Conservation (phyloP, 176 grass and related monocot species). For the Oryza rufipogon region DNA sequence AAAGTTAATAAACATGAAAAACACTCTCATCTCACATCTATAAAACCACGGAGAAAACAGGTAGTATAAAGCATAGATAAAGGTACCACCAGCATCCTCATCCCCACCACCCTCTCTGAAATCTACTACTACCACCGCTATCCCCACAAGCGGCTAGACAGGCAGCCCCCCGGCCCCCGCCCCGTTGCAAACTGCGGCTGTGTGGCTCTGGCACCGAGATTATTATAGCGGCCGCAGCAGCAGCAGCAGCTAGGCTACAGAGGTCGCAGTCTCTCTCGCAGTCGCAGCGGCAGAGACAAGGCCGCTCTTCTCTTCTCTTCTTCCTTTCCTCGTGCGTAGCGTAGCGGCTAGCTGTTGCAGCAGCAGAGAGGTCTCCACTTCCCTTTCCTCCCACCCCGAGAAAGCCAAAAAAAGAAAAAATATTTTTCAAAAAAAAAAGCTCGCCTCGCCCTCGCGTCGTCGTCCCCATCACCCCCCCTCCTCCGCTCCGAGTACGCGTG, state of each 20-base stretch:
- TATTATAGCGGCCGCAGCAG: conserved; percentile 28
- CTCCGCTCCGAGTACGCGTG: conserved; percentile 14
- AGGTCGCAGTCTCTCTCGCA: conserved; percentile 25
- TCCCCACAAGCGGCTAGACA: no score
- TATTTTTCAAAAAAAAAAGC: conserved; percentile 26
- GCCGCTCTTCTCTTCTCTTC: conserved; percentile 16
- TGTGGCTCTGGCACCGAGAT: conserved; percentile 29
- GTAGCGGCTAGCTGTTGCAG: not conserved
- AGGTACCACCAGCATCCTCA: not conserved
- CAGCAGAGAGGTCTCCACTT: not conserved
- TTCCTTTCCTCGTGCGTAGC: not conserved
- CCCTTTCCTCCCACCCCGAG: not conserved
- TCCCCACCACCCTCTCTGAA: not conserved
- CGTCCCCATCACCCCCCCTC: conserved; percentile 8
- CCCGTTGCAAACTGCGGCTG: conserved; percentile 7
- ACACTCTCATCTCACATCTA: not conserved
- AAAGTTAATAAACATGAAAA: no score
- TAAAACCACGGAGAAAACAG: rapidly evolving
- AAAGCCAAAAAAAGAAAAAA: not conserved
- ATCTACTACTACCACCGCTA: no score
- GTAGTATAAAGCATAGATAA: not conserved
- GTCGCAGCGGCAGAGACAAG: conserved; percentile 10
- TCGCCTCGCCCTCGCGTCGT: conserved; percentile 26
- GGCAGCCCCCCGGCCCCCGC: not conserved
- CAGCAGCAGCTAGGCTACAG: not conserved